Evolutionary conservation across 352 stramenopile species (phyloP), one percentile per base, ranked within the genome.

Genomic region (Pythium folliculosum): DNA sequence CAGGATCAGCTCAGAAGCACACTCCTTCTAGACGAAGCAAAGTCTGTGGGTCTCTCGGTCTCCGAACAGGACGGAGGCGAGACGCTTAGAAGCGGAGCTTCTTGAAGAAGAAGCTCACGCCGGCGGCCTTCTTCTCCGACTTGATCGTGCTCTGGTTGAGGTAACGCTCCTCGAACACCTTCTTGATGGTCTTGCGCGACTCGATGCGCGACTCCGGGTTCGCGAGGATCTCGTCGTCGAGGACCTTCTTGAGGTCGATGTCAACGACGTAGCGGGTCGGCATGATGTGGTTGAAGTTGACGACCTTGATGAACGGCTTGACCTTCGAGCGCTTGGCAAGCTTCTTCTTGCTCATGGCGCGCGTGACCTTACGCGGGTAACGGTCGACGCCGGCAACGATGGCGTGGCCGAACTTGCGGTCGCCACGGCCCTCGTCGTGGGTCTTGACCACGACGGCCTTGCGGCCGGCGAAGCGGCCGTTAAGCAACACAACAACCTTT

Each of bases 231-330:
- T 95, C 88, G 60, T 94, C 88, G 77, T 96, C 90, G 21, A 97
- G 89, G 63, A 99, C 88, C 88, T 99, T 99, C 93, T 99, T 99
- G 68, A 99, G 83, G 85, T 99, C 97, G 75, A 99, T 97, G 89
- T 99, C 98, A 35, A 98, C 97, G 50, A 98, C 87, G 83, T 99
- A 99, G 77, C 98, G 96, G 59, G 97, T 99, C 65, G 98, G 98
- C 95, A 99, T 99, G 75, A 99, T 92, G 86, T 99, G 98, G 89
- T 98, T 98, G 81, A 98, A 98, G 91, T 99, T 99, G 71, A 99
- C 89, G 86, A 98, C 98, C 88, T 99, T 99, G 58, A 99, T 87
- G 81, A 99, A 99, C 51, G 97, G 97, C 87, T 99, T 99, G 63
- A 99, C 91, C 83, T 98, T 98, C 27, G 91, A 96, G 77, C 95